Conservation (phyloP, 371 early-diverging fungal genomes). For the Actinomortierella ambigua region DNA sequence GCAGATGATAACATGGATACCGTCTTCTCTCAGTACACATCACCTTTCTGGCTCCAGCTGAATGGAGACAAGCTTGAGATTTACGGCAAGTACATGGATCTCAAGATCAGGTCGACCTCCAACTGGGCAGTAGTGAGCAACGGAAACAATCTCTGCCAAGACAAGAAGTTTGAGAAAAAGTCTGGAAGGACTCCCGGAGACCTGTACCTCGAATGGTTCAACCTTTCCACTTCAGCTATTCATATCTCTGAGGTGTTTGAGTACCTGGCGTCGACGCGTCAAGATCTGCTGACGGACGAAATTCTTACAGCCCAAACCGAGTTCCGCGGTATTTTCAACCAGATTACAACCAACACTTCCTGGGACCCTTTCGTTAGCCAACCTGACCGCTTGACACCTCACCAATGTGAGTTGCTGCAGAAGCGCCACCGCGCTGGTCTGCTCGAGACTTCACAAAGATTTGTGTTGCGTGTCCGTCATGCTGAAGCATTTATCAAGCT, state of each 20-base stretch:
- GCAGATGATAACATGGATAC: conserved; percentile 1
- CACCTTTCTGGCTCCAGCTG: conserved; percentile 12
- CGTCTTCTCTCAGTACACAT: conserved; percentile 7
- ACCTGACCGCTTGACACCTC: conserved; percentile 18
- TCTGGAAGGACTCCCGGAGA: no score
- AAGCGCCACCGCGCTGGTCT: conserved; percentile 28
- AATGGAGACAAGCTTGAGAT: conserved; percentile 11
- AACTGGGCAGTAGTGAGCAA: conserved; percentile 1
- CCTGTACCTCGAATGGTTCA: neutral
- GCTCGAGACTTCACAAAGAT: conserved; percentile 20
- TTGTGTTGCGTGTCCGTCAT: conserved; percentile 31
- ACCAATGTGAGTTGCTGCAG: conserved; percentile 32
- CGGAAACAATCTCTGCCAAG: neutral
- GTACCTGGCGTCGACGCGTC: conserved; percentile 13
- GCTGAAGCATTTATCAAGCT: conserved; percentile 26
- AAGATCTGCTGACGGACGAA: conserved; percentile 21
- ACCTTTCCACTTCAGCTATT: conserved; percentile 27
- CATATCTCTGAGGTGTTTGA: conserved; percentile 7
- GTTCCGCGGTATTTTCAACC: conserved; percentile 33
- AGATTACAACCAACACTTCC: conserved; percentile 12
- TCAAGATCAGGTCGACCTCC: conserved; percentile 15
- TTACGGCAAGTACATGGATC: conserved; percentile 7
- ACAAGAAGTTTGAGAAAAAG: no score
- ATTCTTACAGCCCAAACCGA: conserved; percentile 18
- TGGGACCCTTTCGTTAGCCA: conserved; percentile 20